Base-by-base conservation (phyloP, 1,139 yeast genomes). In the Pichiaceae sp. region DNA sequence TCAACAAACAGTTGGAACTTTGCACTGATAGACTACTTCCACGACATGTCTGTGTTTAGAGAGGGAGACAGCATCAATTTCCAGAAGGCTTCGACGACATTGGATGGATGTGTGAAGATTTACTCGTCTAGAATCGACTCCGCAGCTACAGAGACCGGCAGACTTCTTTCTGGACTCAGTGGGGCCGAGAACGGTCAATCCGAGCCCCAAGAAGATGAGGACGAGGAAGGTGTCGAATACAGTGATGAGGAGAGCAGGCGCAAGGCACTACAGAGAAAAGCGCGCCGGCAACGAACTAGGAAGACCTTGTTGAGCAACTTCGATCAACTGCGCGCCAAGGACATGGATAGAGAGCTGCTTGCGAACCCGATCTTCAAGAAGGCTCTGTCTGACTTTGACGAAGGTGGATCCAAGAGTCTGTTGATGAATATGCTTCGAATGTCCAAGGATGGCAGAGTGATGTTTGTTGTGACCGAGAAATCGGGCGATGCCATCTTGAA, bases 61-160 rank as follows among this genome's bases (percentile, higher is more conserved):
- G 73, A 67, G 30, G 83, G 82, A 4, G 78, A 75, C 40, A 68
- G 74, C 17, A 75, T 80, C 48, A 79, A 80, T 51, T 83, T 83
- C 52, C 91, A 79, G 50, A 73, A 72, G 45, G 94, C 94, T 0
- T 75, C 86, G 1, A 81, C 86, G 2, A 81, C 94, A 0, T 60
- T 84, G 31, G 94, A 84, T 51, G 95, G 95, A 1, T 84, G 95
- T 62, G 85, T 83, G 31, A 83, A 83, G 59, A 81, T 85, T 35
- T 84, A 84, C 50, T 75, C 87, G 7, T 78, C 87, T 24, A 72
- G 98, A 50, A 89, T 91, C 15, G 97, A 89, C 49, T 82, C 95
- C 0, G 95, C 86, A 0, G 95, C 91, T 2, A 79, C 83, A 1
- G 97, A 89, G 50, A 86, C 96, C 0, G 95, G 95, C 3, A 78